phyloP scores from a whole-genome alignment of 331 rosid genomes.

The Rosa hybrid region DNA sequence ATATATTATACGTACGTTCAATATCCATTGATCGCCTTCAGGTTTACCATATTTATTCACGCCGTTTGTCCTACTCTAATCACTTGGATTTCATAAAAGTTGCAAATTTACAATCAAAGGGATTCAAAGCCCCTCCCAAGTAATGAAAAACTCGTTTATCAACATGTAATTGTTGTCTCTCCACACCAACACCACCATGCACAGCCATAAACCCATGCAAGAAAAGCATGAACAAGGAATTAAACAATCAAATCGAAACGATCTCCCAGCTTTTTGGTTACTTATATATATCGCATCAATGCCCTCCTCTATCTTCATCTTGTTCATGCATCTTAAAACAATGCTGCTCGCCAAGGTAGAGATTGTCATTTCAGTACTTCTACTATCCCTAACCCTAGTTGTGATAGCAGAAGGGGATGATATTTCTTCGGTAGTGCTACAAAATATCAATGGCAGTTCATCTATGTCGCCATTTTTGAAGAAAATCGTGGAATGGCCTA shows the following conservation, averaged over 20 bases:
- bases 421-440: neutral
- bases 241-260: neutral
- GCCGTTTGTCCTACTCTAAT: conserved; percentile 4
- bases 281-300: neutral
- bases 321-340: neutral
- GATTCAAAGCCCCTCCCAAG: neutral
- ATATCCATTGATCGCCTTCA: neutral
- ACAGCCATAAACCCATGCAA: conserved; percentile 23
- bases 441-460: neutral
- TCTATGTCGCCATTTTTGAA: conserved; percentile 36
- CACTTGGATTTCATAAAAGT: neutral
- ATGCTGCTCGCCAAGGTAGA: conserved; percentile 23
- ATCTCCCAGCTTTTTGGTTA: neutral
- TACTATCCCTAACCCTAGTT: conserved; percentile 23
- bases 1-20: neutral
- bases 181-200: conserved; percentile 20
- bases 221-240: conserved; percentile 44
- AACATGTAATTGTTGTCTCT: conserved; percentile 7
- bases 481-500: conserved; percentile 10
- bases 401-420: conserved; percentile 21
- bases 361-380: conserved; percentile 14
- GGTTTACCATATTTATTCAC: conserved; percentile 11
- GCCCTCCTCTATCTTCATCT: neutral
- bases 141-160: conserved; percentile 15
- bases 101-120: neutral